Evolutionary conservation across 331 rosid species (phyloP).

Genomic region (Quercus lobata): DNA sequence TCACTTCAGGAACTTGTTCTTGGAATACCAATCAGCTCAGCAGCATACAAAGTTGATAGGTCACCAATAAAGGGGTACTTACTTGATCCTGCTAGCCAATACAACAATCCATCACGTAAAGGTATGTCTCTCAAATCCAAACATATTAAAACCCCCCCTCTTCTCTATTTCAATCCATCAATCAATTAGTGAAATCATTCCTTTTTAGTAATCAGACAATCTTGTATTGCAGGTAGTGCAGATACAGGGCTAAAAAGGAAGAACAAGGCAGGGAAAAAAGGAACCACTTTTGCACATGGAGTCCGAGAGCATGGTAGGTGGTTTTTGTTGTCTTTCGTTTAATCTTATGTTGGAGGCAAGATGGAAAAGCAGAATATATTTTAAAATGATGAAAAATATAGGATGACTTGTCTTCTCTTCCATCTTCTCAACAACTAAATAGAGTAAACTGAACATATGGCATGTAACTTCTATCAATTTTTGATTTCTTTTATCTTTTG

Average conservation of each 20-base stretch:
- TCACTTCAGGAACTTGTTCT: conserved; percentile 35
- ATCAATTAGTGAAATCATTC: background rate
- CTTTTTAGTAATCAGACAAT: background rate
- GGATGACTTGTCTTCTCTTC: too few relatives aligned
- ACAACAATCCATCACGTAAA: conserved; percentile 21
- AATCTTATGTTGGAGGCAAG: background rate
- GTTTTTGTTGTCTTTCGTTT: background rate
- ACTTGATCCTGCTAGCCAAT: conserved; percentile 37
- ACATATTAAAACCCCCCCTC: conserved; percentile 24
- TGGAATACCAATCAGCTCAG: conserved; percentile 46
- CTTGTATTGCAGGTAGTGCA: conserved; percentile 24
- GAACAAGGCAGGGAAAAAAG: conserved; percentile 38
- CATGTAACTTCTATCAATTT: background rate
- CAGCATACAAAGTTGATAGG: conserved; percentile 31
- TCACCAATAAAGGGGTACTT: conserved; percentile 32
- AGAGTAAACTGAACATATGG: background rate
- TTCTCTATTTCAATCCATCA: background rate
- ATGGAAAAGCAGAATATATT: background rate
- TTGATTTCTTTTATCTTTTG: background rate
- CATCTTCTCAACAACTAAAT: background rate
- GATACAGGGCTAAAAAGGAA: conserved; percentile 24
- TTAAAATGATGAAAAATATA: background rate
- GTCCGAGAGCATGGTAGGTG: conserved; percentile 37
- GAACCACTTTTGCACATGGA: conserved; percentile 30
- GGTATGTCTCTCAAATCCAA: conserved; percentile 9